These are phyloP conservation scores for Mycosphaerelloides madeirae DNA, from an alignment of 2,329 filamentous ascomycete genomes.

Conservation along the genomic window DNA sequence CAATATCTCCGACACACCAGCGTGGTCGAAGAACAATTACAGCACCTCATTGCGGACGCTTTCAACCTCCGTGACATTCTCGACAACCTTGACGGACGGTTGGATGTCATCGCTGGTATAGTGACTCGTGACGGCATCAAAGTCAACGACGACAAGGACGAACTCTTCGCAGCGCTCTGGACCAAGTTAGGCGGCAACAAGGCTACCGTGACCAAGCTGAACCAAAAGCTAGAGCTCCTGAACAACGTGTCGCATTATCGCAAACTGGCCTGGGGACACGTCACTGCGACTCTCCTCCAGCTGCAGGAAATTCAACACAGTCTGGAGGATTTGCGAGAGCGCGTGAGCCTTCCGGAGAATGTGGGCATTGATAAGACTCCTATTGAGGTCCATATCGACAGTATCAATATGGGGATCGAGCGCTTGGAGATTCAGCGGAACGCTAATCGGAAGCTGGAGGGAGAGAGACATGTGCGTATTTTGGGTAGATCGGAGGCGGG, in stretches of 20 bases:
- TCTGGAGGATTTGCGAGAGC: constrained; percentile 65
- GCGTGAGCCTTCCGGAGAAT: constrained; percentile 63
- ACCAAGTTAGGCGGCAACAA: constrained; percentile 68
- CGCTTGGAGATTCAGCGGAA: constrained; percentile 62
- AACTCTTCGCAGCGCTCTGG: constrained; percentile 67
- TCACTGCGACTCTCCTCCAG: constrained; percentile 66
- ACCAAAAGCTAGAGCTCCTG: constrained; percentile 61
- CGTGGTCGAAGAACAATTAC: constrained; percentile 65
- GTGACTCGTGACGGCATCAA: constrained; percentile 59
- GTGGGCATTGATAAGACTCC: constrained; percentile 55
- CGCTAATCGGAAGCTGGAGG: constrained; percentile 35
- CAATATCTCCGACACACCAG: constrained; percentile 71
- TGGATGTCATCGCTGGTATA: constrained; percentile 66
- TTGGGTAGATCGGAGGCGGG: constrained; percentile 18
- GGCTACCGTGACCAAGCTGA: constrained; percentile 55
- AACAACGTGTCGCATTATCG: constrained; percentile 63
- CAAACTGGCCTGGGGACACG: constrained; percentile 60
- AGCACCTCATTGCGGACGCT: constrained; percentile 63
- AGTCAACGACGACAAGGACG: constrained; percentile 56
- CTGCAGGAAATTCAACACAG: constrained; percentile 67
- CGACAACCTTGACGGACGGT: constrained; percentile 62
- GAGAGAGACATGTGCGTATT: constrained; percentile 24
- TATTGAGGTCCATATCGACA: constrained; percentile 68
- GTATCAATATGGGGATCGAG: constrained; percentile 68
- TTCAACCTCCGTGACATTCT: constrained; percentile 63